A percentile compares a stretch with the other conserved stretches of the same genome.
Conservation (phyloP, 163 green algal species). For the Scenedesmus sp. region DNA sequence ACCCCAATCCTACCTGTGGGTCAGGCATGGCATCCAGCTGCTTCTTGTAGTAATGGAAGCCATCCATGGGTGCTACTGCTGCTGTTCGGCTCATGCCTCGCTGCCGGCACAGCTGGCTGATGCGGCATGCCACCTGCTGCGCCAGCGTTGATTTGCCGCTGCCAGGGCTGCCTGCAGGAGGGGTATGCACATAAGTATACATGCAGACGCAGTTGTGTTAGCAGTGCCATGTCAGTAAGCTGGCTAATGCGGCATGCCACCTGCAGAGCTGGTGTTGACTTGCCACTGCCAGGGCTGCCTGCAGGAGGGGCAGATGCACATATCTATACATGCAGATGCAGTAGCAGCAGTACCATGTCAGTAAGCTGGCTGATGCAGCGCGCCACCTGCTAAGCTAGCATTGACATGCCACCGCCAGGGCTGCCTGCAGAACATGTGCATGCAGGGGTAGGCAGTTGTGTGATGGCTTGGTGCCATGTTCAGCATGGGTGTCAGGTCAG, state of each 20-base stretch:
- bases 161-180: slow-evolving; percentile 69
- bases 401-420: slow-evolving; percentile 83
- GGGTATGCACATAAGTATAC: no score
- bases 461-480: not conserved
- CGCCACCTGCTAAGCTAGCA: slow-evolving; percentile 63
- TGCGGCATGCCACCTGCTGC: slow-evolving; percentile 42
- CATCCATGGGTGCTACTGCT: slow-evolving; percentile 79
- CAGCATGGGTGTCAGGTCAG: not conserved
- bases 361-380: slow-evolving; percentile 52
- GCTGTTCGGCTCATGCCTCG: slow-evolving; percentile 27
- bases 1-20: slow-evolving; percentile 57
- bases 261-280: slow-evolving; percentile 71
- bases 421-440: not conserved
- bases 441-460: no score
- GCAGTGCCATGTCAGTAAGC: not conserved
- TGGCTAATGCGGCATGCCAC: slow-evolving; percentile 61
- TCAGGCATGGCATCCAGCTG: slow-evolving; percentile 84
- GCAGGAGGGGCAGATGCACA: no score
- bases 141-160: slow-evolving; percentile 81
- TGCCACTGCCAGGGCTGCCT: slow-evolving; percentile 80
- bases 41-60: slow-evolving; percentile 79
- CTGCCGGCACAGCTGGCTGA: slow-evolving; percentile 55
- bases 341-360: no score
- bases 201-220: no score
- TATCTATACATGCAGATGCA: no score